Percentiles rank a stretch among this genome's conserved stretches.
These are phyloP conservation scores for Rhodocollybia butyracea DNA, from an alignment of 768 basidiomycete species.

Conservation along the genomic window DNA sequence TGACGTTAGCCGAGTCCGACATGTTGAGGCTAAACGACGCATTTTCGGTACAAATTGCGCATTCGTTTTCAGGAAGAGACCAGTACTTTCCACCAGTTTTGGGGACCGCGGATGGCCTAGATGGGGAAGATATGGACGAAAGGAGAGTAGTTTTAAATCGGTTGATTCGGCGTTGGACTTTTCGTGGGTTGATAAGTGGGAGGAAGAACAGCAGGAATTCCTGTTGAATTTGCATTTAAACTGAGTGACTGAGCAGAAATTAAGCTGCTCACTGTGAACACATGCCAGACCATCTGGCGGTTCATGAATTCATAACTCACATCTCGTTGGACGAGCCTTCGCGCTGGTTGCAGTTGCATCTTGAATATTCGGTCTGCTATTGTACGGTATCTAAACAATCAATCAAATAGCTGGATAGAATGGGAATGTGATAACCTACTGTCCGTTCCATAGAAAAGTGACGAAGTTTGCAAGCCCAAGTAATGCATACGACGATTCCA, in stretches of 20 bases:
- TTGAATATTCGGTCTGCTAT: slow-evolving; percentile 73
- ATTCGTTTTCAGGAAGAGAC: slow-evolving; percentile 68
- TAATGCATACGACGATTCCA: slow-evolving; percentile 66
- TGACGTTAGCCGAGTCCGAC: slow-evolving; percentile 41
- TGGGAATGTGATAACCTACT: slow-evolving; percentile 42
- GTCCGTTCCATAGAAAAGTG: slow-evolving; percentile 82
- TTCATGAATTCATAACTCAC: slow-evolving; percentile 99
- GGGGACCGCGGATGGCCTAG: slow-evolving; percentile 4
- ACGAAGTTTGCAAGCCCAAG: slow-evolving; percentile 74
- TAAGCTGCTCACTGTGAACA: slow-evolving; percentile 75
- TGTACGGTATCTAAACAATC: slow-evolving; percentile 70
- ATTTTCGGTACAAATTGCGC: slow-evolving; percentile 87
- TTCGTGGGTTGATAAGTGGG: slow-evolving; percentile 74
- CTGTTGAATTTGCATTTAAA: slow-evolving; percentile 34
- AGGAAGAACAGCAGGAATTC: slow-evolving; percentile 94
- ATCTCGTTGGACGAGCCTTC: slow-evolving; percentile 67
- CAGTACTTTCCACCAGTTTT: slow-evolving; percentile 57
- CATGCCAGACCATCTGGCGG: slow-evolving; percentile 98
- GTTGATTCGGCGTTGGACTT: slow-evolving; percentile 54
- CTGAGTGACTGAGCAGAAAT: background rate
- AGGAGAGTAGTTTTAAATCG: slow-evolving; percentile 31
- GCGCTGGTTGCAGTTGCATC: slow-evolving; percentile 72
- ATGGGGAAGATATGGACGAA: slow-evolving; percentile 23
- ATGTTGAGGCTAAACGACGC: slow-evolving; percentile 58
- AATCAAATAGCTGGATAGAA: background rate